Percentiles rank a stretch among this genome's conserved stretches.
Conservation (phyloP, 2,329 filamentous ascomycete species). For the Trichoderma semiorbis region DNA sequence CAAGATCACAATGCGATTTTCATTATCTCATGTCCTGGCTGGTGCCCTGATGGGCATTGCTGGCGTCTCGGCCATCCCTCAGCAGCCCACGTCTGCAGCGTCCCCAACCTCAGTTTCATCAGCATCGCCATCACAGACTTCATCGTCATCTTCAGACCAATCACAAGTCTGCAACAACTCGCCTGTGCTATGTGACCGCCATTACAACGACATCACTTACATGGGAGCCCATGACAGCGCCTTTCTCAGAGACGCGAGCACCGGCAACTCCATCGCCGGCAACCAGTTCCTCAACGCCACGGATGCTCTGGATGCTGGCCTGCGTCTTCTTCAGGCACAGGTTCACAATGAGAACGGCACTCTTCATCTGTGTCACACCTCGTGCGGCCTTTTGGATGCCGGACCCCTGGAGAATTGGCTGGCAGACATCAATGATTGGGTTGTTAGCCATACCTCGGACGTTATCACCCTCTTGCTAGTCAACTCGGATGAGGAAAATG, state of each 20-base stretch:
- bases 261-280: conserved; percentile 59
- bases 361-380: conserved; percentile 68
- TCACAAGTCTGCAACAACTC: conserved; percentile 73
- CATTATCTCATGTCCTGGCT: conserved; percentile 22
- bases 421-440: conserved; percentile 60
- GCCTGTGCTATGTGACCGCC: conserved; percentile 64
- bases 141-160: conserved; percentile 19
- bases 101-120: background rate
- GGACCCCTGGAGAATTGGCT: conserved; percentile 65
- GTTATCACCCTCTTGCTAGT: conserved; percentile 73
- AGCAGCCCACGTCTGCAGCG: conserved; percentile 16
- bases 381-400: conserved; percentile 65
- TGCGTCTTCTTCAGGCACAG: conserved; percentile 69
- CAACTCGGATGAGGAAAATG: conserved; percentile 60
- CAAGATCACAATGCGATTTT: conserved; percentile 22
- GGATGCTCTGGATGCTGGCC: conserved; percentile 64
- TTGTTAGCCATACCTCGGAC: conserved; percentile 67
- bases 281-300: conserved; percentile 75
- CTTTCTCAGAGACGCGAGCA: conserved; percentile 64
- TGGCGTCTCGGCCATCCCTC: conserved; percentile 27
- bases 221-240: conserved; percentile 73
- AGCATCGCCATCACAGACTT: conserved; percentile 3
- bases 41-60: conserved; percentile 23
- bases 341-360: conserved; percentile 59
- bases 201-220: conserved; percentile 74